A percentile compares a stretch with the other conserved stretches of the same genome.
These are phyloP conservation scores for Gnetum montanum DNA, from an alignment of 75 land plant species.

Conservation along the genomic window DNA sequence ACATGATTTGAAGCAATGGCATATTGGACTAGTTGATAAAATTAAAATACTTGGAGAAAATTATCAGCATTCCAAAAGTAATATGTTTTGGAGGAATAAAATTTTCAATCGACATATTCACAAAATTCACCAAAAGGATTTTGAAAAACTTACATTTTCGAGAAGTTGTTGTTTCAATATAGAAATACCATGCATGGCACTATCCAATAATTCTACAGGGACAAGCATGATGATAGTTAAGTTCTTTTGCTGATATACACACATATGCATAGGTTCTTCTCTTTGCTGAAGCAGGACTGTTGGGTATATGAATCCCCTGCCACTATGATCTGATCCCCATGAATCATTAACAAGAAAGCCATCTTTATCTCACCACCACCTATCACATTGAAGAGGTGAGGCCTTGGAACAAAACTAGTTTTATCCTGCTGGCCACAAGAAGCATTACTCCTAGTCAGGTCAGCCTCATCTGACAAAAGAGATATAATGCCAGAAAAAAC, in stretches of 20 bases:
- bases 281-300: constrained; percentile 59
- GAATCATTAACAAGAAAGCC: constrained; percentile 75
- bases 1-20: too few relatives aligned
- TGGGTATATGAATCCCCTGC: constrained; percentile 29
- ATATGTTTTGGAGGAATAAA: too few relatives aligned
- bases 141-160: constrained; percentile 74
- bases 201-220: constrained; percentile 43
- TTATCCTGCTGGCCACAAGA: constrained; percentile 19
- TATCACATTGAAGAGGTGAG: constrained; percentile 60
- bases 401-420: constrained; percentile 34
- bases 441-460: constrained; percentile 29
- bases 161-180: constrained; percentile 63
- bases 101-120: too few relatives aligned
- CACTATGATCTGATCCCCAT: constrained; percentile 48
- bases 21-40: too few relatives aligned
- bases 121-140: too few relatives aligned
- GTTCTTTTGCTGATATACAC: constrained; percentile 59
- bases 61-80: too few relatives aligned
- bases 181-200: constrained; percentile 57
- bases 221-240: constrained; percentile 68
- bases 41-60: too few relatives aligned
- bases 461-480: constrained; percentile 16
- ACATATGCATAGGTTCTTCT: constrained; percentile 67
- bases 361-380: constrained; percentile 84
- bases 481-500: constrained; percentile 14